Evolutionary conservation across 805 yeast species (phyloP).

Genomic region (Ascoidea tarda): DNA sequence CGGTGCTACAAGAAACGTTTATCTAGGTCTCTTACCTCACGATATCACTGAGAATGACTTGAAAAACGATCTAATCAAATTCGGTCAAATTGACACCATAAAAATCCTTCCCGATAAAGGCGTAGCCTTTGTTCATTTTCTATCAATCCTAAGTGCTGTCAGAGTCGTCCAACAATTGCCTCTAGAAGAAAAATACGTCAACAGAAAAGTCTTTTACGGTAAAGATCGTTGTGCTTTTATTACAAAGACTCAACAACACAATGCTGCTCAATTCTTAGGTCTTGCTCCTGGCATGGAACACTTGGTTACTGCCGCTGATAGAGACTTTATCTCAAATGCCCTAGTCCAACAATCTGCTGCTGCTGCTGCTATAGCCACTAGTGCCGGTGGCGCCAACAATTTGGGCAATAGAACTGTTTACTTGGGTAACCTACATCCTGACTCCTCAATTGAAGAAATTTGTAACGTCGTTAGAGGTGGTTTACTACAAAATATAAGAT

Average conservation of each 20-base stretch:
- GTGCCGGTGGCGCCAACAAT: conserved; percentile 87
- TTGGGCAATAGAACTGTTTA: conserved; percentile 90
- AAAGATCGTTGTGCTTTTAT: conserved; percentile 92
- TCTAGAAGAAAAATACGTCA: conserved; percentile 49
- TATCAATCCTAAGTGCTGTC: conserved; percentile 76
- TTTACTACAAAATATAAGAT: conserved; percentile 67
- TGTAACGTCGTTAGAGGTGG: conserved; percentile 97
- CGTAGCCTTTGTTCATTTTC: conserved; percentile 82
- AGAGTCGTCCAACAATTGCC: conserved; percentile 71
- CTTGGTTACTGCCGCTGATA: conserved; percentile 53
- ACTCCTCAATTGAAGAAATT: conserved; percentile 78
- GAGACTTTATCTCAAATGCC: conserved; percentile 48
- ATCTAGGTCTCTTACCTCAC: conserved; percentile 66
- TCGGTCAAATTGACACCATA: conserved; percentile 76
- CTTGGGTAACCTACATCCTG: conserved; percentile 80
- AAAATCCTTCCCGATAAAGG: conserved; percentile 71
- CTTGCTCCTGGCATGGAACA: conserved; percentile 83
- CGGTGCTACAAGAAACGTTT: conserved; percentile 90
- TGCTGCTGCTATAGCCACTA: conserved; percentile 92
- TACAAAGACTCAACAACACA: conserved; percentile 90
- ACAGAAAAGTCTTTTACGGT: conserved; percentile 77
- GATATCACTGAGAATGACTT: conserved; percentile 55
- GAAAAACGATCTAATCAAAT: conserved; percentile 48
- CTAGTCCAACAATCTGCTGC: conserved; percentile 91
- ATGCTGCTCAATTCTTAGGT: conserved; percentile 91